Base-by-base conservation (phyloP, 208 protist species). In the Trypanosoma lewisi region DNA sequence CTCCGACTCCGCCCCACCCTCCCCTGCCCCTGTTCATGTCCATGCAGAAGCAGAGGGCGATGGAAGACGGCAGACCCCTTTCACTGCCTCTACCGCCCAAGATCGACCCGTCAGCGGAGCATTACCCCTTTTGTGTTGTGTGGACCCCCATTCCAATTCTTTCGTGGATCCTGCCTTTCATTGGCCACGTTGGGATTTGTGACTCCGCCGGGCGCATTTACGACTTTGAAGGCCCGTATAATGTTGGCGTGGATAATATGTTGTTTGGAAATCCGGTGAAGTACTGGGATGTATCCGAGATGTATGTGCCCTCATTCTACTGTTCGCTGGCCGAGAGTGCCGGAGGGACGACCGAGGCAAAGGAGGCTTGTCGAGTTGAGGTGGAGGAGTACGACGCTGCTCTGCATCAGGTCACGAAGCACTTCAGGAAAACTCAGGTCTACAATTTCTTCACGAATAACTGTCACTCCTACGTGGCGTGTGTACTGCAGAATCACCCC, bases 361-460 rank as follows among this genome's bases (percentile, higher is more conserved):
- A 52, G 21, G 77, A 65, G 2, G 51, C 63, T 4, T 60, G 85
- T 7, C 52, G 59, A 25, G 44, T 41, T 5, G 80, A 88, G 48
- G 58, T 89, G 6, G 68, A 67, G 17, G 73, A 80, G 25, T 91
- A 91, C 73, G 81, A 94, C 68, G 50, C 61, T 0, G 78, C 73
- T 2, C 41, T 94, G 16, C 47, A 51, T 5, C 42, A 49, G 30
- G 61, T 75, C 41, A 83, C 61, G 9, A 63, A 42, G 21, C 80
- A 89, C 65, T 95, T 91, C 57, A 69, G 80, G 6, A 78, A 80
- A 42, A 76, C 65, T 9, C 75, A 93, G 63, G 58, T 61, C 14
- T 94, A 96, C 80, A 93, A 91, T 57, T 90, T 97, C 55, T 94
- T 91, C 41, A 78, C 75, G 2, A 95, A 97, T 65, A 97, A 97